Percentiles rank a stretch among this genome's conserved stretches.
phyloP scores from a whole-genome alignment of 2,329 filamentous ascomycete genomes.

The Paraphoma sp. region DNA sequence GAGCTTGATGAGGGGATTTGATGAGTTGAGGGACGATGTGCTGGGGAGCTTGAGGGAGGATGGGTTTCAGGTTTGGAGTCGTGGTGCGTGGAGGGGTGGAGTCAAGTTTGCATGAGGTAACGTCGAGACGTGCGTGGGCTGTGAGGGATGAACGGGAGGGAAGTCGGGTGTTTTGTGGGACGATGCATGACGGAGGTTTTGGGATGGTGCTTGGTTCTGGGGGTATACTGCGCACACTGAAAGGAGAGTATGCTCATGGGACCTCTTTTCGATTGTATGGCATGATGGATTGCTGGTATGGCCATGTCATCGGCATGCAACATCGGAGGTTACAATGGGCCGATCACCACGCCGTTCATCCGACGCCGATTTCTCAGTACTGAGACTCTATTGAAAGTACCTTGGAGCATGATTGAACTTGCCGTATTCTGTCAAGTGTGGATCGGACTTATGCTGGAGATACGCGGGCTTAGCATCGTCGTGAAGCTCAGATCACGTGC shows the following conservation, averaged over 20 bases:
- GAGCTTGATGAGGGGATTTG: not conserved
- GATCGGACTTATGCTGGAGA: not conserved
- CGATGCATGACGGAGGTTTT: no score
- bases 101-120: not conserved
- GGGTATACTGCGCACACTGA: no score
- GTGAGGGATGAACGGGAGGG: no score
- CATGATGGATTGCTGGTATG: not conserved
- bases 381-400: not conserved
- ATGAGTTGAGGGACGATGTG: not conserved
- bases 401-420: not conserved
- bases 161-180: no score
- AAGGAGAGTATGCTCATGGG: no score
- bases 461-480: not conserved
- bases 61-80: not conserved
- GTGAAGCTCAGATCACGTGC: not conserved
- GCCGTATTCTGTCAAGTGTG: not conserved
- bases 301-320: not conserved
- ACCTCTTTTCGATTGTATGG: not conserved
- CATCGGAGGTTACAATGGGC: not conserved
- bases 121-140: no score
- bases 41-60: not conserved
- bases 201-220: no score
- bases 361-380: no score
- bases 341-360: not conserved
- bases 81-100: not conserved